Percentiles rank a stretch among this genome's conserved stretches.
Conservation (phyloP, 2,329 filamentous ascomycete genomes). For the Tolypocladium sp. region DNA sequence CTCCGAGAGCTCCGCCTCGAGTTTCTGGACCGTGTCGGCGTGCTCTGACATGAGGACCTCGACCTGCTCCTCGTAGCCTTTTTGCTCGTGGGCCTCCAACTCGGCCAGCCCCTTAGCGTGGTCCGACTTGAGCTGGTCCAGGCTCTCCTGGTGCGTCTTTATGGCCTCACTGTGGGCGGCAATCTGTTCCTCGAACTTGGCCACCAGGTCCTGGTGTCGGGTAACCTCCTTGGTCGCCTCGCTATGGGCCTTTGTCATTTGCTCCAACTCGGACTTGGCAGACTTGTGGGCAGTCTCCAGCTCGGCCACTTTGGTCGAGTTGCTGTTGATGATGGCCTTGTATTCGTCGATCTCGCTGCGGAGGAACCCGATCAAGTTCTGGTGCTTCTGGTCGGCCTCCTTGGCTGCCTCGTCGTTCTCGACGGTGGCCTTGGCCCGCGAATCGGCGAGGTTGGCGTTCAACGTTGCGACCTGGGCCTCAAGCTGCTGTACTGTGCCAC, state of each 20-base stretch:
- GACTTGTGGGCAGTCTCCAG: slow-evolving; percentile 64
- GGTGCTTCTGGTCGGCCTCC: slow-evolving; percentile 45
- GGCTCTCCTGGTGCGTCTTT: slow-evolving; percentile 41
- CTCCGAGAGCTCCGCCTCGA: slow-evolving; percentile 55
- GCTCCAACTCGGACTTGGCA: slow-evolving; percentile 58
- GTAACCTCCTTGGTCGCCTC: slow-evolving; percentile 34
- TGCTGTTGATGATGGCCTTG: slow-evolving; percentile 61
- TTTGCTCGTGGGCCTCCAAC: slow-evolving; percentile 38
- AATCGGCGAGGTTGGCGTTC: slow-evolving; percentile 38
- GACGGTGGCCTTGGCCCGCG: slow-evolving; percentile 29
- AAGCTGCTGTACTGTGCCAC: slow-evolving; percentile 62
- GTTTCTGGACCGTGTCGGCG: slow-evolving; percentile 40
- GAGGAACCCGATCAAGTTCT: slow-evolving; percentile 51
- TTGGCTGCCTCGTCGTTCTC: slow-evolving; percentile 30
- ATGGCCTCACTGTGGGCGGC: slow-evolving; percentile 49
- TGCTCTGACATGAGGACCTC: slow-evolving; percentile 52
- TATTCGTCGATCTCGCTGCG: slow-evolving; percentile 74
- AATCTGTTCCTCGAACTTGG: slow-evolving; percentile 49
- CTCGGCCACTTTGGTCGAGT: slow-evolving; percentile 59
- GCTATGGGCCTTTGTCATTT: slow-evolving; percentile 52
- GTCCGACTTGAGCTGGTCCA: slow-evolving; percentile 38
- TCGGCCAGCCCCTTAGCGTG: slow-evolving; percentile 42
- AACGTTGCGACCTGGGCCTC: slow-evolving; percentile 50
- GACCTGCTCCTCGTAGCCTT: slow-evolving; percentile 48
- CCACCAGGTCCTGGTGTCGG: slow-evolving; percentile 36